Evolutionary conservation across 352 stramenopile genomes (phyloP).

Genomic region (Nothophytophthora sp.): DNA sequence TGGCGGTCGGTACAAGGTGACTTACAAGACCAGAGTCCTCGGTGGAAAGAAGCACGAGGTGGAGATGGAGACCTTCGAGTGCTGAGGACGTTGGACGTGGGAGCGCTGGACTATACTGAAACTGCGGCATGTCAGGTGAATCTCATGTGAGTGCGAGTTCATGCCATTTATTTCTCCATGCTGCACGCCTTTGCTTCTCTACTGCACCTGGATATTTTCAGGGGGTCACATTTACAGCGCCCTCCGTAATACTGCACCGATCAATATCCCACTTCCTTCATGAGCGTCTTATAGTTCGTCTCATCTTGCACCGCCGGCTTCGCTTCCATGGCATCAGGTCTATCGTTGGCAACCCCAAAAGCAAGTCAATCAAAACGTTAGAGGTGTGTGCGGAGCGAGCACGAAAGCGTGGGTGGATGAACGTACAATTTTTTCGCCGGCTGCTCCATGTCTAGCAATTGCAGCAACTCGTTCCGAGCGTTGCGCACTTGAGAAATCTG

Average conservation of each 20-base stretch:
- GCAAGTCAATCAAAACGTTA: constrained; percentile 1
- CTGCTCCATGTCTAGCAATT: constrained; percentile 63
- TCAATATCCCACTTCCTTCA: constrained; percentile 83
- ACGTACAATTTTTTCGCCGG: constrained; percentile 64
- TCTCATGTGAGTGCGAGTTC: no score
- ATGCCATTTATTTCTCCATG: no score
- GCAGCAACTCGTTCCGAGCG: constrained; percentile 61
- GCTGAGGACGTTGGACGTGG: constrained; percentile 9
- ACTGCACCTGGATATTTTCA: no score
- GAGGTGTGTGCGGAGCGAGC: not conserved
- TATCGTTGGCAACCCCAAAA: no score
- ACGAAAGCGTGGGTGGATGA: no score
- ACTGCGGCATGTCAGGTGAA: no score
- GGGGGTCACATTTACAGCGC: no score
- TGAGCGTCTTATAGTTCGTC: constrained; percentile 56
- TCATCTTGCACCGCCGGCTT: constrained; percentile 6
- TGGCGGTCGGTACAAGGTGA: constrained; percentile 65
- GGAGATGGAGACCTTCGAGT: constrained; percentile 10
- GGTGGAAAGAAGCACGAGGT: constrained; percentile 19
- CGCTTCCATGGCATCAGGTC: not conserved
- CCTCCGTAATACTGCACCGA: not conserved
- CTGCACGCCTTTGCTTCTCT: no score
- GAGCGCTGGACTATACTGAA: constrained; percentile 10
- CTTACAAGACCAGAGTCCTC: constrained; percentile 49
- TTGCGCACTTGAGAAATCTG: constrained; percentile 55